Evolutionary conservation across 2,329 filamentous ascomycete species (phyloP).

Genomic region (Fusarium anthophilum): DNA sequence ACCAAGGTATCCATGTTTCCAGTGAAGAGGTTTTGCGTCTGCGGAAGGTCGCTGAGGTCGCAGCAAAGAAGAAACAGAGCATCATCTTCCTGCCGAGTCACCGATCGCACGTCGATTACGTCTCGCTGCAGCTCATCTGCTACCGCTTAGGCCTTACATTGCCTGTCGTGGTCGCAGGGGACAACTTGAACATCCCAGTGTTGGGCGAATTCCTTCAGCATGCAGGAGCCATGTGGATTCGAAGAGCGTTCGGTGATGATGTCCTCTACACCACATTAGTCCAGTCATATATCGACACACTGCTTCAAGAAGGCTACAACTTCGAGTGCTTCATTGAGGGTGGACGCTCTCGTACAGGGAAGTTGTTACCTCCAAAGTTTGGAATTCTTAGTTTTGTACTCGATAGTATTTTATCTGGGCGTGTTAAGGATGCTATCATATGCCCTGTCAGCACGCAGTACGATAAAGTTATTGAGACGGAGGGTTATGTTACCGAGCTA

Average conservation of each 20-base stretch:
- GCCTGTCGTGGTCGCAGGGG: conserved; percentile 91
- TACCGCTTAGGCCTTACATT: conserved; percentile 90
- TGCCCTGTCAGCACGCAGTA: conserved; percentile 98
- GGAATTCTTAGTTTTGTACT: conserved; percentile 92
- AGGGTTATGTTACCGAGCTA: conserved; percentile 94
- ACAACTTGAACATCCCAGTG: conserved; percentile 94
- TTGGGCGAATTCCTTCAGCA: conserved; percentile 92
- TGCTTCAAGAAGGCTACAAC: conserved; percentile 91
- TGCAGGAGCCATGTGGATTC: conserved; percentile 97
- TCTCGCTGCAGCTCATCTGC: conserved; percentile 93
- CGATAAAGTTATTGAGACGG: conserved; percentile 98
- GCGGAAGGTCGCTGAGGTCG: conserved; percentile 82
- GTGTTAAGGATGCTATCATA: conserved; percentile 90
- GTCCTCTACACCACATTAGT: conserved; percentile 91
- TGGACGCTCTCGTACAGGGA: conserved; percentile 90
- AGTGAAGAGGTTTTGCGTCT: conserved; percentile 91
- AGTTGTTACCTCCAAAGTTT: conserved; percentile 93
- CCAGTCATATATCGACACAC: conserved; percentile 92
- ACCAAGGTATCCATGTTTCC: conserved; percentile 96
- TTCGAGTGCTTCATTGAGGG: conserved; percentile 98
- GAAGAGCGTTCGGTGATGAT: conserved; percentile 91
- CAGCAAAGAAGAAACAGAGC: conserved; percentile 87
- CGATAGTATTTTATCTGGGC: conserved; percentile 87
- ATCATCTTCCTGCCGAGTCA: conserved; percentile 97
- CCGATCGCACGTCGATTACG: conserved; percentile 94